phyloP scores from a whole-genome alignment of 768 basidiomycete genomes.

The Xerocomus brunneocitrinus region DNA sequence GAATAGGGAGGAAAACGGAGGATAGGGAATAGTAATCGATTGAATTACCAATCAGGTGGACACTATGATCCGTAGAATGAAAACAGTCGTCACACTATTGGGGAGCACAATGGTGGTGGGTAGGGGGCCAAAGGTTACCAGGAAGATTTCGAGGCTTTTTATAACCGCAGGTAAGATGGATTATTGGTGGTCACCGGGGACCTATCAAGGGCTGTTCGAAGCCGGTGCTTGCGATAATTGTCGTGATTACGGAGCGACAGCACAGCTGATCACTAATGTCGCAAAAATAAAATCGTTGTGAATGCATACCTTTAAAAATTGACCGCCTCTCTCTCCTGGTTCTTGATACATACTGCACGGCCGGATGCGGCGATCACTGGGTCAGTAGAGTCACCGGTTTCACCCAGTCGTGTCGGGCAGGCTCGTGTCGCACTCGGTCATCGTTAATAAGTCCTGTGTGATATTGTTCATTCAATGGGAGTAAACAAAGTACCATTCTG shows the following conservation, averaged over 20 bases:
- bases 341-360: not conserved
- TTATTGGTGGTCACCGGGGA: not conserved
- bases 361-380: not conserved
- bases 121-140: too few species aligned
- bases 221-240: not conserved
- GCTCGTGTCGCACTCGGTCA: not conserved
- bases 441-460: not conserved
- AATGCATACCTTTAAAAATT: not conserved
- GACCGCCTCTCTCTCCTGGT: not conserved
- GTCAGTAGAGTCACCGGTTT: not conserved
- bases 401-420: not conserved
- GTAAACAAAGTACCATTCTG: too few species aligned
- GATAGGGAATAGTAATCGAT: not conserved
- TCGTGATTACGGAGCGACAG: not conserved
- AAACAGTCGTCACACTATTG: not conserved
- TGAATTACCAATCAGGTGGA: not conserved
- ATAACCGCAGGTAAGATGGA: not conserved
- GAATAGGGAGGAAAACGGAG: conserved; percentile 14
- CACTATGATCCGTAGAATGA: not conserved
- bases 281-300: too few species aligned
- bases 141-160: not conserved
- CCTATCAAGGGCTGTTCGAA: not conserved
- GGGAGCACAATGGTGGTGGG: too few species aligned
- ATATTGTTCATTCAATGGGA: not conserved
- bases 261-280: not conserved